These are phyloP conservation scores for Wickerhamomyces canadensis DNA, from an alignment of 805 yeast species.

Conservation along the genomic window DNA sequence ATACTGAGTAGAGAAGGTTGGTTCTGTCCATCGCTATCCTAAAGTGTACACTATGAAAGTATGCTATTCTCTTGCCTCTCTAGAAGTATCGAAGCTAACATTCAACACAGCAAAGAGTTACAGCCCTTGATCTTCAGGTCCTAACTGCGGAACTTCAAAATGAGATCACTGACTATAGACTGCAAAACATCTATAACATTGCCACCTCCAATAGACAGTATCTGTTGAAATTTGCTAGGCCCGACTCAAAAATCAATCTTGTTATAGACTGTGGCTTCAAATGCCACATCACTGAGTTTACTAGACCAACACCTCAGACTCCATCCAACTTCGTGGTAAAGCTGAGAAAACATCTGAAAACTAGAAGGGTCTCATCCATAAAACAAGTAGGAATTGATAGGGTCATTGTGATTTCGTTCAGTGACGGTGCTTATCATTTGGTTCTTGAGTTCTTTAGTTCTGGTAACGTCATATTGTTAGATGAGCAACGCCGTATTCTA, in stretches of 20 bases:
- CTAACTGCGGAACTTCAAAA: constrained; percentile 59
- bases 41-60: no score
- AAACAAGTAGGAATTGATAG: constrained; percentile 77
- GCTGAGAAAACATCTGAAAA: constrained; percentile 78
- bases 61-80: no score
- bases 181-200: constrained; percentile 82
- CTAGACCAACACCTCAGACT: constrained; percentile 70
- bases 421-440: constrained; percentile 72
- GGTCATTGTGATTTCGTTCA: constrained; percentile 76
- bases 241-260: constrained; percentile 72
- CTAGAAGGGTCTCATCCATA: constrained; percentile 68
- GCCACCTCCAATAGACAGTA: constrained; percentile 68
- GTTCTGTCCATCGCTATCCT: no score
- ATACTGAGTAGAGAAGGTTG: no score
- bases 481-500: constrained; percentile 59
- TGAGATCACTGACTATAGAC: constrained; percentile 55
- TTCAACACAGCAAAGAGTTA: constrained; percentile 86
- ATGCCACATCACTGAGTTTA: constrained; percentile 71
- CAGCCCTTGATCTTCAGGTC: constrained; percentile 75
- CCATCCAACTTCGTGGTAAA: constrained; percentile 87
- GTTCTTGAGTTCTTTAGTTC: constrained; percentile 94
- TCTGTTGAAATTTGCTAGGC: constrained; percentile 72
- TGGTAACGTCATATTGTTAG: constrained; percentile 80
- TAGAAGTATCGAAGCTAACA: neutral
- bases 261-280: constrained; percentile 86